Conservation (phyloP, 2,329 filamentous ascomycete genomes). For the Penicillium sclerotigenum region DNA sequence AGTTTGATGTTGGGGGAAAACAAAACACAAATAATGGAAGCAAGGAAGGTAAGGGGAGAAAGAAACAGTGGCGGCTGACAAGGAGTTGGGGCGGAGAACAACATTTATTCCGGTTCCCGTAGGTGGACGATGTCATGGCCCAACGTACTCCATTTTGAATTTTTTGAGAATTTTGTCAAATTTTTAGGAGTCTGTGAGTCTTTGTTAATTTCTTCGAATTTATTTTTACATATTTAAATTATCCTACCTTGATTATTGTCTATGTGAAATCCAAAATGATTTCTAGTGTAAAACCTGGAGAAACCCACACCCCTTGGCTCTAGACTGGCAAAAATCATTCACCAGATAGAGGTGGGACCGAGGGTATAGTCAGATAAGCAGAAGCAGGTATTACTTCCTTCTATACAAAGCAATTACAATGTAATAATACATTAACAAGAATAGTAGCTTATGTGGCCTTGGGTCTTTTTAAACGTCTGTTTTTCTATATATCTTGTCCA, state of each 20-base stretch:
- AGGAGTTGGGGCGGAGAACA: constrained; percentile 32
- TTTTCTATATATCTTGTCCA: no score
- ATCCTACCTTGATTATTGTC: neutral
- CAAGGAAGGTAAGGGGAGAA: constrained; percentile 23
- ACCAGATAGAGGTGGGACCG: constrained; percentile 3
- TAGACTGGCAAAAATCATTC: constrained; percentile 3
- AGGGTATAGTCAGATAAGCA: neutral
- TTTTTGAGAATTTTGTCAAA: neutral
- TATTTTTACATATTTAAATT: neutral
- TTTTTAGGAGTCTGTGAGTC: neutral
- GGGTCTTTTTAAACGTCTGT: no score
- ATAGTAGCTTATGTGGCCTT: no score
- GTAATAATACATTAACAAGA: no score
- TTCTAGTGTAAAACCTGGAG: neutral
- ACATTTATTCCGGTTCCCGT: constrained; percentile 22
- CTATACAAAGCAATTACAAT: neutral
- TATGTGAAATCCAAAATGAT: neutral
- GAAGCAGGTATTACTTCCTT: neutral
- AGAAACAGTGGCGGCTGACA: constrained; percentile 32
- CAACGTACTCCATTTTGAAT: constrained; percentile 1
- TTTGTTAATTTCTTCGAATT: neutral
- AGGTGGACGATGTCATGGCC: constrained; percentile 11
- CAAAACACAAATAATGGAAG: constrained; percentile 10
- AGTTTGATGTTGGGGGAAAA: neutral
- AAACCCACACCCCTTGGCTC: neutral